Evolutionary conservation across 305 asterid species (phyloP), one percentile per base, ranked within the genome.

Genomic region (Fraxinus albicans): DNA sequence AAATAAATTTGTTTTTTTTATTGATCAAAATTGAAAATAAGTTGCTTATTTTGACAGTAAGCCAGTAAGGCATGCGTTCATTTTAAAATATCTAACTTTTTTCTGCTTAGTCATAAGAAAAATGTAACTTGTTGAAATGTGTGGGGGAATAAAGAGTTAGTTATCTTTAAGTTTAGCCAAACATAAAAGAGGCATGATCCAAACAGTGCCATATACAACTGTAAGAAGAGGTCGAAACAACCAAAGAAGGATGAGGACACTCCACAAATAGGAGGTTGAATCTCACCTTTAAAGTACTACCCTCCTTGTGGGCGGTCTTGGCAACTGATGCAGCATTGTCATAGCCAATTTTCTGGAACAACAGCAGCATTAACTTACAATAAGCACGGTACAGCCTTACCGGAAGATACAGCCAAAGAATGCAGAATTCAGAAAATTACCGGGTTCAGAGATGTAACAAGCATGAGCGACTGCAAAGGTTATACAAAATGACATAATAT

Each of bases 261-360:
- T 70, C 13, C 34, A 38, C 67, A 34, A 17, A 79, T 50, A 33
- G 47, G 33, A 47, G 55, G 13, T 50, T 77, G 72, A 50, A 80
- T 75, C 87, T 6, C 73, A 93, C 99, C 98, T 96, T 94, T 86
- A 94, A 85, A 79, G 98, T 94, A 31, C 86, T 77, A 77, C 99
- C 98, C 83, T 96, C 98, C 92, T 93, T 96, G 90, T 96, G 99
- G 81, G 99, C 99, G 47, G 93, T 94, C 91, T 94, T 96, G 88
- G 99, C 99, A 72, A 93, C 98, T 67, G 94, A 89, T 21, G 99
- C 99, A 58, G 99, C 98, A 82, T 93, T 94, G 77, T 95, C 99
- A 12, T 93, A 95, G 76, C 99, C 99, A 63, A 96, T 93, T 93
- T 93, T 96, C 98, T 93, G 87, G 70, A 82, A 86, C 55, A 83